Evolutionary conservation across 768 basidiomycete genomes (phyloP), one percentile per base, ranked within the genome.

Genomic region (Ramaria sp.): DNA sequence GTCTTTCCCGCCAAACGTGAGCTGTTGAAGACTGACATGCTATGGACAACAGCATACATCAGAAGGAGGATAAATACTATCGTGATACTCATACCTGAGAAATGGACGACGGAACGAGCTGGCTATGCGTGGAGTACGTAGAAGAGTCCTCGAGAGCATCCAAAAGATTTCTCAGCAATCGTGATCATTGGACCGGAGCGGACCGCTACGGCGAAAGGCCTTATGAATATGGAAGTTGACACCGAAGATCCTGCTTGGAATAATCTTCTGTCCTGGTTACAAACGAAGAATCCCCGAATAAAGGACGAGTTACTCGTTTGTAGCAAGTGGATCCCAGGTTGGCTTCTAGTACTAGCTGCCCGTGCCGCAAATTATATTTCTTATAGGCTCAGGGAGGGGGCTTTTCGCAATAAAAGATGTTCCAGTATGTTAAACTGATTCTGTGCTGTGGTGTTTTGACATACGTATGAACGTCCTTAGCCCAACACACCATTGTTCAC

Each of bases 1-100:
- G 83, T 89, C 69, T 92, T 91, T 62, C 85, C 85, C 38, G 84
- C 65, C n/a, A 92, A 70, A 61, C 85, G 81, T 50, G 85, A 78
- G 41, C 84, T 74, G 66, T 85, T 86, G 78, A 92, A 92, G 50
- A 92, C 67, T 30, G 87, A 83, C 87, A 88, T 88, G 51, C 57
- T 47, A 28, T 16, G 18, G 15, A 9, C 20, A 51, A 30, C 28
- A 22, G 24, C 20, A 30, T 51, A 13, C 32, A 25, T 27, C 43
- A 37, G 36, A 24, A 34, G 28, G 24, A 34, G n/a, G 27, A 12
- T 1, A 32, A 6, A 32, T 36, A 7, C 12, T 22, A 32, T 7
- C 25, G 34, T 20, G 8, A 16, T 41, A 34, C 1, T 13, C 13
- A 48, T 50, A 50, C 48, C 48, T 50, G 48, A n/a, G 32, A 50